These are phyloP conservation scores for Candida ficus DNA, from an alignment of 805 yeast genomes.

Conservation along the genomic window DNA sequence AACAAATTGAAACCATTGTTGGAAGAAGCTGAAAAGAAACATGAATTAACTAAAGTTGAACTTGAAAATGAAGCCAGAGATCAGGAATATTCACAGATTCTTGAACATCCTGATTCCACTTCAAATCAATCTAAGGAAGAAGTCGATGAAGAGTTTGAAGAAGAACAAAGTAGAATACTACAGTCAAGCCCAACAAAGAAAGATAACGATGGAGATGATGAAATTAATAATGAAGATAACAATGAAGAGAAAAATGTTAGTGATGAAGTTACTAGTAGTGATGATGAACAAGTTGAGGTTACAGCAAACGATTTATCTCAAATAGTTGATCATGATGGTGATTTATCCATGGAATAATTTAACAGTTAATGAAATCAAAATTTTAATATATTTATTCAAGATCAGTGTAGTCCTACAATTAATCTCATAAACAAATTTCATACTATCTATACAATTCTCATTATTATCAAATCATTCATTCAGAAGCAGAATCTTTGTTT, in stretches of 20 bases:
- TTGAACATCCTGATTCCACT: slow-evolving; percentile 21
- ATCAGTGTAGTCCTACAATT: too few species aligned
- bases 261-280: too few species aligned
- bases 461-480: too few species aligned
- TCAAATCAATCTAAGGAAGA: slow-evolving; percentile 14
- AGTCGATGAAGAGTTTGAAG: slow-evolving; percentile 20
- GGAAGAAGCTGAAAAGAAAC: slow-evolving; percentile 16
- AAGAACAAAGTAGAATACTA: slow-evolving; percentile 15
- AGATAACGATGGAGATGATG: slow-evolving; percentile 4
- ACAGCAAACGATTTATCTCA: slow-evolving; percentile 2
- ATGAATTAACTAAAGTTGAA: slow-evolving; percentile 6
- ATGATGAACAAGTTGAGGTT: neutral
- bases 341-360: slow-evolving; percentile 18
- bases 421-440: too few species aligned
- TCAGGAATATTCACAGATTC: slow-evolving; percentile 23
- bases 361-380: neutral
- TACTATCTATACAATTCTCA: too few species aligned
- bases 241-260: too few species aligned
- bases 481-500: neutral
- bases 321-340: slow-evolving; percentile 14
- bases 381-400: too few species aligned
- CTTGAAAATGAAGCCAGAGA: slow-evolving; percentile 16
- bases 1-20: slow-evolving; percentile 17
- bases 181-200: neutral
- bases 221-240: neutral